Conservation (phyloP, 371 early-diverging fungal genomes). For the Dinochytrium kinnereticum region DNA sequence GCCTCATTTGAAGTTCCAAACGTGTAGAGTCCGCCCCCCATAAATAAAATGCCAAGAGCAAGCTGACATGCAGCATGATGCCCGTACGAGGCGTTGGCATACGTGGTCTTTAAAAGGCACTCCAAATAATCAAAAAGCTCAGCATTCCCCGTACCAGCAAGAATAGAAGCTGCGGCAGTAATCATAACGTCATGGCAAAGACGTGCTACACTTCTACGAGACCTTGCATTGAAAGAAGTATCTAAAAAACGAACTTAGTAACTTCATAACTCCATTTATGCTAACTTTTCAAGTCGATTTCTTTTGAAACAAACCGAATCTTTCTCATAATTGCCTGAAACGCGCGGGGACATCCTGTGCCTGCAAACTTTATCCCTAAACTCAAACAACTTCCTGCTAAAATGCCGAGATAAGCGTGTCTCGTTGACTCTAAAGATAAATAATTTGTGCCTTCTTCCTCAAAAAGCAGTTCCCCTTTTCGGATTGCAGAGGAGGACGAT, state of each 20-base stretch:
- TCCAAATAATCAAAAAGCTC: conserved; percentile 64
- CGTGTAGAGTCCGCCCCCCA: conserved; percentile 78
- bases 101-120: conserved; percentile 59
- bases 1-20: conserved; percentile 70
- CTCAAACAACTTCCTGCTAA: conserved; percentile 80
- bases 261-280: neutral
- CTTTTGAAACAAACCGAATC: conserved; percentile 57
- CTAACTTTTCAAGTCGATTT: conserved; percentile 34
- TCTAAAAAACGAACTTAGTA: neutral
- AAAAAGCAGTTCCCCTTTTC: conserved; percentile 10
- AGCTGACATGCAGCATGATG: conserved; percentile 82
- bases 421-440: conserved; percentile 36
- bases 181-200: conserved; percentile 71
- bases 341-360: conserved; percentile 66
- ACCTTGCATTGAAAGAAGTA: conserved; percentile 59
- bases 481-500: neutral
- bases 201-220: conserved; percentile 59
- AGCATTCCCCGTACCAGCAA: conserved; percentile 83
- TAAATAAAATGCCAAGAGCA: conserved; percentile 83
- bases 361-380: conserved; percentile 81
- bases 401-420: conserved; percentile 70
- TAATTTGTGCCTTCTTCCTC: conserved; percentile 15
- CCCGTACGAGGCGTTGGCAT: conserved; percentile 62
- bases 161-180: conserved; percentile 70
- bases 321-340: conserved; percentile 54